Evolutionary conservation across 1,139 yeast species (phyloP), one percentile per base, ranked within the genome.

Genomic region (Saccharomycopsis crataegensis): DNA sequence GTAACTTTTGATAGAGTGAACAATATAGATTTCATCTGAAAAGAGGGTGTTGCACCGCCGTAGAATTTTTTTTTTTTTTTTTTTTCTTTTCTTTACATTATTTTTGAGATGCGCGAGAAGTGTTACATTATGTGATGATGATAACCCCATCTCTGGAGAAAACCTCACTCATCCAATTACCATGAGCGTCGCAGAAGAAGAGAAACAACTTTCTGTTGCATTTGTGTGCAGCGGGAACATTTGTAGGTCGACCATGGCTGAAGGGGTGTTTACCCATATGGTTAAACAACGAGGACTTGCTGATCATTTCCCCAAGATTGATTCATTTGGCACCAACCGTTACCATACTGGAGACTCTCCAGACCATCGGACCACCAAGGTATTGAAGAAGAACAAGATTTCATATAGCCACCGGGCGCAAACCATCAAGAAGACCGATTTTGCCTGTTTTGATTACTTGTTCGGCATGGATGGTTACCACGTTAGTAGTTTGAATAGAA

Each of bases 201-300:
- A 11, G 4, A 22, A 22, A 22, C 28, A 22, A 22, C 28, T 51
- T 16, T 51, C 53, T 4, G 93, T 89, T 41, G 96, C 95, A 0
- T 91, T 91, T 66, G 94, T 90, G 1, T 91, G 98, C 65, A 74
- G 90, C 22, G 98, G 98, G 2, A 91, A 91, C 68, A 89, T 90
- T 46, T 91, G 99, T 65, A 93, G 98, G 53, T 90, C 97, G 1
- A 97, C 98, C 9, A 91, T 91, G 98, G 98, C 99, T 0, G 98
- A 91, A 70, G 58, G 96, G 0, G 86, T 90, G 1, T 89, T 90
- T 70, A 74, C 73, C 52, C 82, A 87, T 58, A 73, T 74, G 33
- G 95, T 88, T 3, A 67, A 79, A 54, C 64, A 71, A 37, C 78
- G 81, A 0, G 74, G 75, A 44, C 60, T 72, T n/a, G 58, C 59